Conservation (phyloP, 495 filamentous ascomycete genomes). For the Xylaria bambusicola region DNA sequence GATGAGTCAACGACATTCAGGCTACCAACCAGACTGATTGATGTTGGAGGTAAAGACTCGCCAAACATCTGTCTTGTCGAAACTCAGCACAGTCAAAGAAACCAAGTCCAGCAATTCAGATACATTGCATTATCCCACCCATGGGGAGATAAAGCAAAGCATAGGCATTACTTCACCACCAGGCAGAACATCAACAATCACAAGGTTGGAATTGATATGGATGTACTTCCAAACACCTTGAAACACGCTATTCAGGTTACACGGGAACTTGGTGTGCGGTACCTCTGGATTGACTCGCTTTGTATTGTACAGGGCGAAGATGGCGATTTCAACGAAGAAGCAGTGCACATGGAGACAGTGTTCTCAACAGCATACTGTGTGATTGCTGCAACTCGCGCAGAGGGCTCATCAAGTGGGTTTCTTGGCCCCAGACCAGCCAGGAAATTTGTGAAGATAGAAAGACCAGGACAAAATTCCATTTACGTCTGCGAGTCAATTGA, state of each 20-base stretch:
- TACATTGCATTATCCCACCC: slow-evolving; percentile 28
- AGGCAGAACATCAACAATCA: not conserved
- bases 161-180: slow-evolving; percentile 1
- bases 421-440: slow-evolving; percentile 14
- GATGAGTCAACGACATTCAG: not conserved
- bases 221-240: slow-evolving; percentile 30
- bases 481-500: slow-evolving; percentile 19
- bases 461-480: slow-evolving; percentile 2
- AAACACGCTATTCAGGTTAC: slow-evolving; percentile 29
- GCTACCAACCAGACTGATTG: slow-evolving; percentile 31
- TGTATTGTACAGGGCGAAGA: slow-evolving; percentile 36
- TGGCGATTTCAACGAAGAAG: slow-evolving; percentile 26
- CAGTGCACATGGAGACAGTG: slow-evolving; percentile 26
- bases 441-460: slow-evolving; percentile 13
- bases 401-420: slow-evolving; percentile 19
- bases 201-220: slow-evolving; percentile 10
- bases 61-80: slow-evolving; percentile 15
- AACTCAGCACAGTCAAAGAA: slow-evolving; percentile 5
- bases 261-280: slow-evolving; percentile 25
- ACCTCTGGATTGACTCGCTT: slow-evolving; percentile 39
- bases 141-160: slow-evolving; percentile 18
- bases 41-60: slow-evolving; percentile 21
- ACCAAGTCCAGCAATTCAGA: not conserved
- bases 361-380: slow-evolving; percentile 24
- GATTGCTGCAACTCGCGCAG: slow-evolving; percentile 25